Evolutionary conservation across 1,284 basidiomycete species (phyloP), one percentile per base, ranked within the genome.

Genomic region (Amylostereum areolatum): DNA sequence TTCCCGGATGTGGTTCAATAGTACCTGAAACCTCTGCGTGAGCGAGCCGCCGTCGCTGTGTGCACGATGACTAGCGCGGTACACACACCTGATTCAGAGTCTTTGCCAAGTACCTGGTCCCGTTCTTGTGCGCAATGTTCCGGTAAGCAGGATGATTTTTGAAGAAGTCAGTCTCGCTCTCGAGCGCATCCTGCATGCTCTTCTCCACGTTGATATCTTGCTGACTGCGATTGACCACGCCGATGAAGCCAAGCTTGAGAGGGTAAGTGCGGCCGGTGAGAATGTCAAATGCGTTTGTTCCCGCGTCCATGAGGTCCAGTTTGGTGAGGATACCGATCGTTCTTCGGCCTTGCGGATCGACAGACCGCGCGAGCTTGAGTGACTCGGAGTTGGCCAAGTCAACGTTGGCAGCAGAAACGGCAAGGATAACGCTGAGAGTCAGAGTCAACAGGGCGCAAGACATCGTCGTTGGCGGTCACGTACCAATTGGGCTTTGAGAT

Each of bases 321-420:
- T 99, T 99, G 29, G 95, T 96, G 45, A 99, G 77, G 25, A 99
- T 91, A 52, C 96, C 96, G 53, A 98, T 93, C 24, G 96, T 99
- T 31, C 96, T 82, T 28, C 95, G 82, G 12, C 96, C 94, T 68
- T 97, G 92, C 0, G 96, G 92, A 64, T 99, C 96, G 44, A 98
- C 92, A 5, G 86, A 83, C 42, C 96, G 89, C 10, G 96, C 96
- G 42, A 99, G 86, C 68, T 98, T 97, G 58, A 99, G 83, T 3
- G 95, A 89, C 66, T 98, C 96, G 1, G 96, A 98, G 70, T 99
- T 99, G 62, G 96, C 96, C 48, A 99, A 83, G 68, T 99, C 96
- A 52, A 98, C 96, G 63, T 99, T 99, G 40, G 96, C 96, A 2
- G 93, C 85, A 9, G 95, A 98, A 18, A 99, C 93, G 28, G 96